Conservation (phyloP, 1,284 basidiomycete species). For the Phlebopus sp. region DNA sequence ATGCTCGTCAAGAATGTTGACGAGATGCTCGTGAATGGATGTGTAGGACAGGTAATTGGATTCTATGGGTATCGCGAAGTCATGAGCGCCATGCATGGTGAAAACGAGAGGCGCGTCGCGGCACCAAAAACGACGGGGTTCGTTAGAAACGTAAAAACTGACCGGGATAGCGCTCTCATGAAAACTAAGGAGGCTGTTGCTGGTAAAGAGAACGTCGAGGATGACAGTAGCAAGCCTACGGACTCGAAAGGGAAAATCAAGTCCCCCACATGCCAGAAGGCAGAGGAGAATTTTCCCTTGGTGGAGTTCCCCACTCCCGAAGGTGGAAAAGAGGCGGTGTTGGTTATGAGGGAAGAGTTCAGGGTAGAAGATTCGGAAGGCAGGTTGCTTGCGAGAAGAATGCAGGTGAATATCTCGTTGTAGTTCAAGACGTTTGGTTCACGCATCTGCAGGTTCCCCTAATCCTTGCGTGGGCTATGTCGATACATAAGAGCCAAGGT, state of each 20-base stretch:
- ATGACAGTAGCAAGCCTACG: background rate
- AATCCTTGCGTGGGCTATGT: constrained; percentile 74
- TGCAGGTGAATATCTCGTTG: constrained; percentile 34
- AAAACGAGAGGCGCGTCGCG: constrained; percentile 19
- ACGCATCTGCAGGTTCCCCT: constrained; percentile 47
- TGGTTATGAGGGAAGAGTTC: constrained; percentile 63
- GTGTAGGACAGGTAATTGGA: constrained; percentile 62
- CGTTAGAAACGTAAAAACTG: constrained; percentile 21
- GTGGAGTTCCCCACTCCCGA: constrained; percentile 63
- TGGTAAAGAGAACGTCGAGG: constrained; percentile 23
- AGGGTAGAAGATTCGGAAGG: constrained; percentile 69
- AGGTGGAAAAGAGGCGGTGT: constrained; percentile 41
- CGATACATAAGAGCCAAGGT: constrained; percentile 80
- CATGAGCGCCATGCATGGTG: constrained; percentile 15
- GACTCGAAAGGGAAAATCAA: constrained; percentile 4
- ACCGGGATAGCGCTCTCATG: constrained; percentile 6
- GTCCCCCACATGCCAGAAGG: constrained; percentile 14
- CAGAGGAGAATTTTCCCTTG: constrained; percentile 48
- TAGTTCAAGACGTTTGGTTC: background rate
- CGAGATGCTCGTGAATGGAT: constrained; percentile 73
- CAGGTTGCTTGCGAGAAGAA: constrained; percentile 56
- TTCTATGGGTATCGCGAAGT: constrained; percentile 38
- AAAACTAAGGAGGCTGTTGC: background rate
- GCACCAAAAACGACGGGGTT: constrained; percentile 23
- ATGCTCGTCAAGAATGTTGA: constrained; percentile 82